These are phyloP conservation scores for Poteriospumella lacustris DNA, from an alignment of 108 stramenopile genomes.

Conservation along the genomic window DNA sequence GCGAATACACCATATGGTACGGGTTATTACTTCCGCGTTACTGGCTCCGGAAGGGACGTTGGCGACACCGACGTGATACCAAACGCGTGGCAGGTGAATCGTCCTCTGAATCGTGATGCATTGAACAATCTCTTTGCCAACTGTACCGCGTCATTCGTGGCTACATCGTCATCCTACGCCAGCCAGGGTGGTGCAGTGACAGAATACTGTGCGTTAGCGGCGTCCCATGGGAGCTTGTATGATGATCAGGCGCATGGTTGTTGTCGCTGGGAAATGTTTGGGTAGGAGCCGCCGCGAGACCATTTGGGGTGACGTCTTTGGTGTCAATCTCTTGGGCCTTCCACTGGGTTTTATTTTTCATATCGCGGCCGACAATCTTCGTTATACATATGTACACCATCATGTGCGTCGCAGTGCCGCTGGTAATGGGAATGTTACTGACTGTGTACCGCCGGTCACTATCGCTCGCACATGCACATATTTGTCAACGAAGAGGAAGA, in stretches of 20 bases:
- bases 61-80: background rate
- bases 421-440: too few relatives aligned
- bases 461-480: too few relatives aligned
- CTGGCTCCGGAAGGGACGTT: too few relatives aligned
- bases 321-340: too few relatives aligned
- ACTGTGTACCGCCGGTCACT: too few relatives aligned
- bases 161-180: background rate
- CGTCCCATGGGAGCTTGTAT: background rate
- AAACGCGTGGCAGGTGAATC: background rate
- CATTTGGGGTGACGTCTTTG: too few relatives aligned
- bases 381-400: too few relatives aligned
- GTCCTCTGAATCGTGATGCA: background rate
- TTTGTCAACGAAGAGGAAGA: too few relatives aligned
- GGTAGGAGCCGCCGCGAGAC: too few relatives aligned
- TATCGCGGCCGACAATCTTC: too few relatives aligned
- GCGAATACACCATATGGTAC: background rate
- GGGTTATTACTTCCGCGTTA: background rate
- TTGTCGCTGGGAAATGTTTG: background rate
- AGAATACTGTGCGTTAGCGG: background rate
- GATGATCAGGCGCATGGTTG: background rate
- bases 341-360: too few relatives aligned
- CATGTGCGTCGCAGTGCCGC: too few relatives aligned
- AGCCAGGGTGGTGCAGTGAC: background rate
- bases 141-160: background rate
- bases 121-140: background rate